Evolutionary conservation across 2,329 filamentous ascomycete species (phyloP), one percentile per base, ranked within the genome.

Genomic region (Aspergillus carbonarius): DNA sequence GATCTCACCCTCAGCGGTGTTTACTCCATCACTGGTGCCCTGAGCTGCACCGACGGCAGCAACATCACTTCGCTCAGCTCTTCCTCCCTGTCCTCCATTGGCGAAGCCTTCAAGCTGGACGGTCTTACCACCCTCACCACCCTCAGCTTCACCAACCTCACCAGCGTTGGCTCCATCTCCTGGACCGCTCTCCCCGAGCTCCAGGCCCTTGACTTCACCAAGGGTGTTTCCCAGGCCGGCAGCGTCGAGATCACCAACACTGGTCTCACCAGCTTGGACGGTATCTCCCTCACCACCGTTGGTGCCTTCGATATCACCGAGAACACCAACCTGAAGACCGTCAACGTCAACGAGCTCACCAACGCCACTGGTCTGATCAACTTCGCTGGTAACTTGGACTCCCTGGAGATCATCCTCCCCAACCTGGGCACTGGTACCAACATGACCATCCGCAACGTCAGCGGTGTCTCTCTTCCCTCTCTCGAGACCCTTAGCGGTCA

Each of bases 191-290:
- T 97, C 42, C 88, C 88, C 62, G 79, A 81, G 64, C 80, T 91
- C 39, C 81, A 84, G 69, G 69, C 72, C 34, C 78, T 91, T 46
- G 78, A 77, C 57, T 89, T 91, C 79, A 78, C 81, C 76, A 72
- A 83, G 81, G 73, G 84, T 78, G 82, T 98, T 69, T 86, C 83
- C 68, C 80, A 86, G 74, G 90, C 90, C 60, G 79, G 79, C 64
- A 83, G 79, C 63, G 84, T 99, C 67, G 78, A 80, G 67, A 93
- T 99, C 74, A 85, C 87, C 78, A 95, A 99, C 82, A 99, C 95
- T 52, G 87, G 88, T 77, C 85, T 99, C 68, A 84, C 81, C 74
- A 86, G 84, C 65, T 85, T 99, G 60, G 82, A 88, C 66, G 92
- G 92, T 72, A 90, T 99, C 74, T 89, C 92, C 74, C 83, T 98